Evolutionary conservation across 345 rosid species (phyloP), one percentile per base, ranked within the genome.

Genomic region (Salix exigua): DNA sequence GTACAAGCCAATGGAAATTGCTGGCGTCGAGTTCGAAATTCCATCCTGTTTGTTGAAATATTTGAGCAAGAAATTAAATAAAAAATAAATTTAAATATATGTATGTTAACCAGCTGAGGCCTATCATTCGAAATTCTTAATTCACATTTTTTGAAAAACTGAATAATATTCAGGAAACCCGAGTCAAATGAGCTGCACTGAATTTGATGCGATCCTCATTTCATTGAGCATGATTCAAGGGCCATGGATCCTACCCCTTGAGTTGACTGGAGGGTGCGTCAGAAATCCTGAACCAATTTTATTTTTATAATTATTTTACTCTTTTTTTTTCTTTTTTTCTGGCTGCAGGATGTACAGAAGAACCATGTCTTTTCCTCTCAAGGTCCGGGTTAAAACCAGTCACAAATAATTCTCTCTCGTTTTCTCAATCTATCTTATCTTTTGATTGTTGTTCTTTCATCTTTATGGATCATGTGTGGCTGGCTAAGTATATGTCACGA

Each of bases 161-260:
- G 30, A 38, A 65, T 65, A 7, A 58, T 58, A 58, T 3, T 10
- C 4, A 48, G 18, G 13, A 21, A 53, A 2, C 26, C 50, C n/a
- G 23, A 23, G 7, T n/a, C 16, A 12, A 16, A 30, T 58, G 12
- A 31, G 11, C 11, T 69, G 79, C 85, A 82, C 87, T 84, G 85
- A 84, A 84, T 82, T 84, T 84, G 80, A 79, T 82, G 84, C 73
- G 71, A 21, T 65, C 67, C 38, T 25, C 30, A 40, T 25, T 42
- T 73, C 40, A 13, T 68, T 68, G 64, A 68, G 46, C 77, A 44
- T 44, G 82, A 68, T 48, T 68, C 64, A 72, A 68, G 72, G 72
- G 33, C 60, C 46, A 6, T n/a, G 16, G 58, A 58, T 30, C 42
- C 65, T 70, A 37, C 21, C 68, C 42, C 48, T 35, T 19, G 28